Evolutionary conservation across 805 yeast genomes (phyloP), one percentile per base, ranked within the genome.

Genomic region (Yarrowia divulgata): DNA sequence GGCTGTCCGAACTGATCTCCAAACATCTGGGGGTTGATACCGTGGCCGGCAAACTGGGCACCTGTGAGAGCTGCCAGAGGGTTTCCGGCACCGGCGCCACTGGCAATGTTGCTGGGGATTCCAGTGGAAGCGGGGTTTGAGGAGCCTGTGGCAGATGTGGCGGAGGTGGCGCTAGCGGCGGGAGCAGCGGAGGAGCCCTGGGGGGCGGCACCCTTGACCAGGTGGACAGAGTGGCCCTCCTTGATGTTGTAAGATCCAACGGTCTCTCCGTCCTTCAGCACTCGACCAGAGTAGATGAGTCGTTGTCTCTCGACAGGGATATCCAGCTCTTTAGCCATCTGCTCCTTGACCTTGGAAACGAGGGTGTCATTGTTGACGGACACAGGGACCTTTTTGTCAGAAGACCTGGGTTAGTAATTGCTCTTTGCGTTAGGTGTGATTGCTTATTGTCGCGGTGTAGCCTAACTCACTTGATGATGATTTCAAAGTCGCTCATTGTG

Each of bases 11-110:
- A 86, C 78, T 93, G 98, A 35, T 97, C 93, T 1, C 97, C 97
- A 81, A 94, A 93, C 90, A 91, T 85, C 3, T 90, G 84, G 6
- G 99, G 98, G 79, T 95, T 82, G 74, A 92, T 93, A 8, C 93
- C 85, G 74, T 87, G 88, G 0, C 99, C 99, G 2, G 98, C 98
- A 76, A 93, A 95, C 68, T 98, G 86, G 1, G 98, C 98, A 63
- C 97, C 94, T 0, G 98, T 94, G 72, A 94, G 82, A 72, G 90
- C 97, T 12, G 97, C 93, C 75, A 95, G 83, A 45, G 97, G 97
- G 78, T 95, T 92, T 79, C 89, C 91, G 0, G 96, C 85, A 13
- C 94, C 95, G 72, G 87, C 89, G 6, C 99, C 99, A 1, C 98
- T 86, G 3, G 97, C 87, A 60, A 94, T 84, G 75, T 89, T 91